phyloP scores from a whole-genome alignment of 805 yeast genomes.

The Pichia paraexigua region DNA sequence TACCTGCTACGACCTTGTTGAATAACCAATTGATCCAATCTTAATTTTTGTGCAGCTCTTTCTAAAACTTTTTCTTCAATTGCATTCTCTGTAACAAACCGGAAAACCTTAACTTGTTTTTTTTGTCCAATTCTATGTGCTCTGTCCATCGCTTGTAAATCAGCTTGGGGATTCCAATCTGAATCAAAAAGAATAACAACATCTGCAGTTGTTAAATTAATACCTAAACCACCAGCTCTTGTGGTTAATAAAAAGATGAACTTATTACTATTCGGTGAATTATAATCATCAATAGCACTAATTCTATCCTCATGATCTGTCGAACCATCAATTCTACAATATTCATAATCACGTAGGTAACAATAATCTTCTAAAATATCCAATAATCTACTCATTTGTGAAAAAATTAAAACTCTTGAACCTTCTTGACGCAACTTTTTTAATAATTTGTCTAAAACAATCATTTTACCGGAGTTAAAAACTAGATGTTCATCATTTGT shows the following conservation, averaged over 20 bases:
- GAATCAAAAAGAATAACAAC: constrained; percentile 83
- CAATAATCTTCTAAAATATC: constrained; percentile 94
- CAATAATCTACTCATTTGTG: constrained; percentile 86
- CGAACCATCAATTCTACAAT: constrained; percentile 90
- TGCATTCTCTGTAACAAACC: constrained; percentile 93
- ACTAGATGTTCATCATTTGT: constrained; percentile 93
- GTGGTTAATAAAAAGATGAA: constrained; percentile 84
- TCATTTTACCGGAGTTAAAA: constrained; percentile 86
- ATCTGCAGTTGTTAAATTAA: constrained; percentile 87
- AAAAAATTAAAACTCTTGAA: constrained; percentile 82
- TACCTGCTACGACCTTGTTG: constrained; percentile 73
- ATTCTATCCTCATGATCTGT: constrained; percentile 91
- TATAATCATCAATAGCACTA: constrained; percentile 86
- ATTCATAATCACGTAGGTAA: constrained; percentile 70
- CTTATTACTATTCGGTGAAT: constrained; percentile 71
- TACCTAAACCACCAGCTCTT: constrained; percentile 96
- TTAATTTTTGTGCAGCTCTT: constrained; percentile 87
- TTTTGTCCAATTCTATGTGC: constrained; percentile 97
- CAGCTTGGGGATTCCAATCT: constrained; percentile 98
- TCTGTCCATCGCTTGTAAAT: constrained; percentile 95
- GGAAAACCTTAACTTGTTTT: constrained; percentile 85
- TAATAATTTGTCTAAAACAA: constrained; percentile 75
- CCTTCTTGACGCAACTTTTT: constrained; percentile 67
- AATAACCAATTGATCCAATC: constrained; percentile 90
- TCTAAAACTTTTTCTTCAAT: constrained; percentile 95